phyloP scores from a whole-genome alignment of 768 basidiomycete genomes.

The Russula foetens region DNA sequence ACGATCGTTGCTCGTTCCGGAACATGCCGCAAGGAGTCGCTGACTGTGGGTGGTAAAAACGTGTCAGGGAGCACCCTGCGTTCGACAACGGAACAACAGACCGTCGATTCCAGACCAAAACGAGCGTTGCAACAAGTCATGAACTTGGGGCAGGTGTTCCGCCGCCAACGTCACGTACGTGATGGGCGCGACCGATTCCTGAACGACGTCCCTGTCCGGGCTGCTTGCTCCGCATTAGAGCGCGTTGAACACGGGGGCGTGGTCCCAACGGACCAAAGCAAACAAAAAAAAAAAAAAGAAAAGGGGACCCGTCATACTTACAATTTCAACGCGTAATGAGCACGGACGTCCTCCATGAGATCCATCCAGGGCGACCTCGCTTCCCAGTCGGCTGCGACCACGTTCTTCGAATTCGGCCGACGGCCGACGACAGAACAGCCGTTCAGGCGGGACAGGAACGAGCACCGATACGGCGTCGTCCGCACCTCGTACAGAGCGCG shows the following conservation, averaged over 20 bases:
- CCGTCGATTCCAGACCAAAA: conserved; percentile 80
- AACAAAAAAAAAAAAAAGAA: no score
- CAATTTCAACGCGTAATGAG: conserved; percentile 57
- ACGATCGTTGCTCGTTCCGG: conserved; percentile 74
- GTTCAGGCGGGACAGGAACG: conserved; percentile 58
- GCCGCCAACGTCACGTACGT: conserved; percentile 52
- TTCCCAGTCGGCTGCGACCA: conserved; percentile 67
- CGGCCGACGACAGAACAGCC: conserved; percentile 32
- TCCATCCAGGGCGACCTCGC: conserved; percentile 63
- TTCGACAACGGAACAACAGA: conserved; percentile 26
- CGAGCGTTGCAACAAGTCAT: conserved; percentile 54
- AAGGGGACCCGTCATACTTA: no score
- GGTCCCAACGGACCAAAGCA: no score
- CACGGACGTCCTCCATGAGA: conserved; percentile 63
- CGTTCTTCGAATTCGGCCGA: conserved; percentile 29
- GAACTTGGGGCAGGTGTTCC: conserved; percentile 59
- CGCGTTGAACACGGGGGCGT: background rate
- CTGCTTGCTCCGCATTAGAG: conserved; percentile 30
- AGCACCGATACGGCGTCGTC: conserved; percentile 56
- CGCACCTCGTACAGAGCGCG: conserved; percentile 47
- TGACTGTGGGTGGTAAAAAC: conserved; percentile 37
- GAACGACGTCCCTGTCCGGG: conserved; percentile 42
- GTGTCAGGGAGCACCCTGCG: background rate
- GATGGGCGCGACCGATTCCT: conserved; percentile 44
- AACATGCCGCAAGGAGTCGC: conserved; percentile 56